Evolutionary conservation across 495 filamentous ascomycete genomes (phyloP).

Genomic region (Lasiosphaeris hirsuta): DNA sequence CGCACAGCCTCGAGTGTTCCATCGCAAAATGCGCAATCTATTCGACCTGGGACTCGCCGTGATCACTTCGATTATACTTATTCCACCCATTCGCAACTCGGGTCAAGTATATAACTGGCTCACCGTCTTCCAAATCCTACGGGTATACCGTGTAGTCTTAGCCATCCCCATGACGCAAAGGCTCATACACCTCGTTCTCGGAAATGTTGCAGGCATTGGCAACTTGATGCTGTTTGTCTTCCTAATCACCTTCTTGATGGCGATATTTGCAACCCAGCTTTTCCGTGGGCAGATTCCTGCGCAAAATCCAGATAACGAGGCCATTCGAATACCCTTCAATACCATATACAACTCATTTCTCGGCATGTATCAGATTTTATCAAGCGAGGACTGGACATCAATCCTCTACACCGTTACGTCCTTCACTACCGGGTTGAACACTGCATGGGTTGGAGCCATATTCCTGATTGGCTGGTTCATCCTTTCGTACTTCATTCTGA

Average conservation of each 20-base stretch:
- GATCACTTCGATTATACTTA: conserved; percentile 78
- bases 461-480: conserved; percentile 97
- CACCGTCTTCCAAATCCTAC: conserved; percentile 87
- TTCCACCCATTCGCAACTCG: conserved; percentile 74
- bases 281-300: conserved; percentile 80
- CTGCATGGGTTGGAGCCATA: conserved; percentile 89
- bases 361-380: conserved; percentile 98
- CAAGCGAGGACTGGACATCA: conserved; percentile 92
- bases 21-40: conserved; percentile 66
- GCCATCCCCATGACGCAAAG: conserved; percentile 81
- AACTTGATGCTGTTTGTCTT: conserved; percentile 97
- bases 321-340: conserved; percentile 69
- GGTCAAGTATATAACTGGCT: conserved; percentile 83
- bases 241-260: conserved; percentile 86
- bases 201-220: conserved; percentile 85
- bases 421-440: conserved; percentile 56
- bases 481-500: conserved; percentile 87
- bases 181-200: conserved; percentile 81
- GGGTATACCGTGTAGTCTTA: conserved; percentile 88
- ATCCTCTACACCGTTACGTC: conserved; percentile 80
- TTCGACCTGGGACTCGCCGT: conserved; percentile 76
- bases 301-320: conserved; percentile 51
- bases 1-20: conserved; percentile 76
- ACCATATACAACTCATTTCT: conserved; percentile 94
- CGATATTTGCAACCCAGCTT: conserved; percentile 91